Evolutionary conservation across 371 early-diverging fungal species (phyloP).

Genomic region (Umbelopsis sp.): DNA sequence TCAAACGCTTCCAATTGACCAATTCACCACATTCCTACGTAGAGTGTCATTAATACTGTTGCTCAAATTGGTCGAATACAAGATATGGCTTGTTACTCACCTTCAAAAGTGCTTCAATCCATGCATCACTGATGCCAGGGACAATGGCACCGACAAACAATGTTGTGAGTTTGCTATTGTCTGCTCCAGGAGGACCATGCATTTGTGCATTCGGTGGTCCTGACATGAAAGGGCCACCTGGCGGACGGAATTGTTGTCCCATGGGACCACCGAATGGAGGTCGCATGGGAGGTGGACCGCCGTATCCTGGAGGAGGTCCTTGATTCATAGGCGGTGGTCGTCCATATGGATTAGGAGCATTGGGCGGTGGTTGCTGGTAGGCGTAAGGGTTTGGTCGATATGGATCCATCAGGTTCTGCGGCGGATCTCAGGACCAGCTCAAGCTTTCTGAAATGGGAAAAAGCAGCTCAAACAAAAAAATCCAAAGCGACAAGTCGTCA

Average conservation of each 20-base stretch:
- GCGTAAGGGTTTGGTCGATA: conserved; percentile 7
- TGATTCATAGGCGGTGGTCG: conserved; percentile 15
- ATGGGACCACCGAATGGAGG: background rate
- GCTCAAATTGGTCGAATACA: too few relatives aligned
- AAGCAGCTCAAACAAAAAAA: too few relatives aligned
- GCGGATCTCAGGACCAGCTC: too few relatives aligned
- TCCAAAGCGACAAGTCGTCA: too few relatives aligned
- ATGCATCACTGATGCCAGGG: conserved; percentile 69
- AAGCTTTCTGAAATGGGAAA: too few relatives aligned
- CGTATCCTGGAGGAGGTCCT: conserved; percentile 9
- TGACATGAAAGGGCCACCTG: background rate
- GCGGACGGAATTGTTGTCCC: background rate
- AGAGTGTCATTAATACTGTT: conserved; percentile 19
- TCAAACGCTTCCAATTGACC: conserved; percentile 75
- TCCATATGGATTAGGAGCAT: background rate
- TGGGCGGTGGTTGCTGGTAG: conserved; percentile 13
- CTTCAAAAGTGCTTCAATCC: conserved; percentile 72
- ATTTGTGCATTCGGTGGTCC: background rate
- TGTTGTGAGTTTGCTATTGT: conserved; percentile 66
- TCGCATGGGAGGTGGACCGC: background rate
- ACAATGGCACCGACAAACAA: conserved; percentile 81
- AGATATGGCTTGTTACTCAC: conserved; percentile 31
- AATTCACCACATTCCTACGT: conserved; percentile 66
- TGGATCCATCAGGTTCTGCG: background rate
- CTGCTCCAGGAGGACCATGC: conserved; percentile 12